These are phyloP conservation scores for Fusarium euwallaceae DNA, from an alignment of 2,329 filamentous ascomycete species.

Conservation along the genomic window DNA sequence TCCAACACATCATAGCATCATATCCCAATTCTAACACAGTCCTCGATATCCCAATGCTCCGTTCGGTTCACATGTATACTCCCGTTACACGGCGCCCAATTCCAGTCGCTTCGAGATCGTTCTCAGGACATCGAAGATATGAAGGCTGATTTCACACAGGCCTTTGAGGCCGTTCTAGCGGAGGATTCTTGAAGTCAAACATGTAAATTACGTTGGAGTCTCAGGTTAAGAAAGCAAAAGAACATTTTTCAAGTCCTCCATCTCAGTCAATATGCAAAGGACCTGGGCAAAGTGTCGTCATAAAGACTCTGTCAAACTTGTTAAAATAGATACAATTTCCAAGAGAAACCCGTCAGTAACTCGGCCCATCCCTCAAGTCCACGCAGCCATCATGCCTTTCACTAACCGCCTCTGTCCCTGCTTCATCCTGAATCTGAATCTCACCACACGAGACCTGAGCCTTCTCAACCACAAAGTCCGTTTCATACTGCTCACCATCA, in stretches of 20 bases:
- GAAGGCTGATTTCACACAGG: neutral
- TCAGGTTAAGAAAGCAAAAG: no score
- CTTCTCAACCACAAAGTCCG: neutral
- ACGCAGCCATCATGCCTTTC: neutral
- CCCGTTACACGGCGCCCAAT: neutral
- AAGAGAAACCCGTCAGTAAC: neutral
- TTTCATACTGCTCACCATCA: neutral
- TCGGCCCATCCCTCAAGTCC: neutral
- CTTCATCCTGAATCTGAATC: neutral
- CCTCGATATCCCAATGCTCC: neutral
- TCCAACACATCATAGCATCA: no score
- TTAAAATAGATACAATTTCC: neutral
- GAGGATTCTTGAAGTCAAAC: neutral
- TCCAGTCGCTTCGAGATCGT: neutral
- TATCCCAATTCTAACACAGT: no score
- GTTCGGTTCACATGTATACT: neutral
- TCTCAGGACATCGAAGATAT: neutral
- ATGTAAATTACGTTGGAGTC: no score
- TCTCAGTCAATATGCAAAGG: no score
- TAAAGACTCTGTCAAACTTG: neutral
- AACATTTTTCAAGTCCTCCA: no score
- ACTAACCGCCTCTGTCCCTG: neutral
- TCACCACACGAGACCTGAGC: neutral
- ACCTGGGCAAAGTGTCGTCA: no score
- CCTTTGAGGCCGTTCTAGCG: neutral